phyloP scores from a whole-genome alignment of 176 grass and related monocot species.

The Zizania latifolia region DNA sequence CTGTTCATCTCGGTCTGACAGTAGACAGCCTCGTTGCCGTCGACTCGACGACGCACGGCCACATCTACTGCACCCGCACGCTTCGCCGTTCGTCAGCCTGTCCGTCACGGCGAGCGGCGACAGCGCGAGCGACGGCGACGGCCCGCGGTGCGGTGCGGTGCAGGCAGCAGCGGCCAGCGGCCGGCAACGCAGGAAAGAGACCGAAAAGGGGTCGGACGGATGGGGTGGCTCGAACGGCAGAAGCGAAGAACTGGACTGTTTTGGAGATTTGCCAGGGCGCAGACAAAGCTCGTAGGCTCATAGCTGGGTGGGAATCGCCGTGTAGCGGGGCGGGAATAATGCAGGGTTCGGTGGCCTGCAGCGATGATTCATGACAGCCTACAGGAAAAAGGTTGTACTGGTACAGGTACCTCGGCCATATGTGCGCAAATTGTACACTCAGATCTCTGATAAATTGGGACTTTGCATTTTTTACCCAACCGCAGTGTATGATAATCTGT shows the following conservation, averaged over 20 bases:
- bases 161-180: too few relatives aligned
- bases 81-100: neutral
- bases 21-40: too few relatives aligned
- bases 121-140: constrained; percentile 17
- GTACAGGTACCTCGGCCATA: neutral
- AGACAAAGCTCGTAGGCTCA: constrained; percentile 9
- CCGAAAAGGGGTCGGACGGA: neutral
- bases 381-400: neutral
- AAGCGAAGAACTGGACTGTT: neutral
- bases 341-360: neutral
- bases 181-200: neutral
- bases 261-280: neutral
- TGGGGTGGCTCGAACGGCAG: neutral
- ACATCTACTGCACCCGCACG: too few relatives aligned
- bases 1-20: neutral
- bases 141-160: too few relatives aligned
- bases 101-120: neutral
- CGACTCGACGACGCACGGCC: too few relatives aligned
- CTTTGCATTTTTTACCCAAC: too few relatives aligned
- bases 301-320: constrained; percentile 25
- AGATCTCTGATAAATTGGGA: too few relatives aligned
- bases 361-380: neutral
- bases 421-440: neutral
- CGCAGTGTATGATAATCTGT: too few relatives aligned
- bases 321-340: neutral